Conservation (phyloP, 768 basidiomycete genomes). For the Ramaria sp. region DNA sequence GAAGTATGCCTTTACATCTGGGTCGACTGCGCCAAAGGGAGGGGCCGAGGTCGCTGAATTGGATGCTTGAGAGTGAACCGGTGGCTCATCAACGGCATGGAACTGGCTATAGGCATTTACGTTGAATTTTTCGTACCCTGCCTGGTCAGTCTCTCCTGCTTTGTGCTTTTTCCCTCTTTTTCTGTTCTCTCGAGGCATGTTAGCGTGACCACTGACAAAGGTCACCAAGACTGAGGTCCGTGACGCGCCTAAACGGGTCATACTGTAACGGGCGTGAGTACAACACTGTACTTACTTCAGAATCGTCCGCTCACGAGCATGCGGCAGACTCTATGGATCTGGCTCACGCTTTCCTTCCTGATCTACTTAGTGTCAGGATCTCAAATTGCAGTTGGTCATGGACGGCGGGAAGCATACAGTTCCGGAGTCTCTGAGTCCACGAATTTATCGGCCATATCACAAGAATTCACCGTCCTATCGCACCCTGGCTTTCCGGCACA, state of each 20-base stretch:
- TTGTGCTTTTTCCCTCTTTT: conserved; percentile 73
- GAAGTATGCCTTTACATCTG: conserved; percentile 89
- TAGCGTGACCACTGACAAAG: no score
- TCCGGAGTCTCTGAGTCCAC: background rate
- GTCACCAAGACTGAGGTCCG: no score
- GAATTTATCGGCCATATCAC: conserved; percentile 6
- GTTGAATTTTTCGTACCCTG: conserved; percentile 16
- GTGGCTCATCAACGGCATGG: conserved; percentile 35
- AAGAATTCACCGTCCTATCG: conserved; percentile 11
- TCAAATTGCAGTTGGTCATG: background rate
- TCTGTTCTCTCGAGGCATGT: conserved; percentile 65
- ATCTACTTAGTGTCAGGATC: background rate
- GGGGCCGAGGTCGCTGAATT: conserved; percentile 40
- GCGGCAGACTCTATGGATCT: background rate
- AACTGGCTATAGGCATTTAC: conserved; percentile 11
- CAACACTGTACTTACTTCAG: no score
- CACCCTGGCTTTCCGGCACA: conserved; percentile 19
- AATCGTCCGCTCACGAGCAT: background rate
- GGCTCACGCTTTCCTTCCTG: background rate
- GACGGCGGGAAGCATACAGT: background rate
- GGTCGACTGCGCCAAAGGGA: conserved; percentile 84
- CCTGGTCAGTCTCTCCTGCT: conserved; percentile 28
- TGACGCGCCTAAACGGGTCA: no score
- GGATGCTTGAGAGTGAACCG: conserved; percentile 30
- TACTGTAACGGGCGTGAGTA: no score